Base-by-base conservation (phyloP, 2,329 filamentous ascomycete species). In the Colletotrichum cuscutae region DNA sequence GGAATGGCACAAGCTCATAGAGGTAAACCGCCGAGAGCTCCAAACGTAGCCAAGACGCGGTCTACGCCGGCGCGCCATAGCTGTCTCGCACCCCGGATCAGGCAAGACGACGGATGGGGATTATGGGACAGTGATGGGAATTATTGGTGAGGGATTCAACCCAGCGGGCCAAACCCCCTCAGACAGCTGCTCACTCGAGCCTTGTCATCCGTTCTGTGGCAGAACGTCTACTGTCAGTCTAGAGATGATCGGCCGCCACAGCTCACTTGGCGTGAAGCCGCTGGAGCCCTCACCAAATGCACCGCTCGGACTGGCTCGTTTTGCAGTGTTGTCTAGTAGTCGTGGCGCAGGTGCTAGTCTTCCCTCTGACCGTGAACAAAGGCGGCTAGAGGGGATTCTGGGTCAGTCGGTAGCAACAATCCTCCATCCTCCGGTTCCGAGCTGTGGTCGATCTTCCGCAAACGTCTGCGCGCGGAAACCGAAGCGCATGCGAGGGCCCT, bases 1-100 rank as follows among this genome's bases (percentile, higher is more conserved):
- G 59, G 8, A 69, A 35, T 35, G 42, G 42, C 15, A 37, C 12
- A 30, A 42, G 24, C 22, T 53, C 30, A 35, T 42, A n/a, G 30
- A 53, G 32, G 19, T 46, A 42, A 37, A 2, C 35, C 22, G 37
- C 46, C 32, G 54, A 42, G 28, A 57, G 32, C 66, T 42, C 35
- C 28, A 56, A 42, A 62, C 54, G 37, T 26, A 52, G 56, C 26
- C 66, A 68, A 59, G 69, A 46, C 32, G 28, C 28, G n/a, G 61
- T 54, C 65, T 32, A 22, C 24, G 69, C 37, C 53, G 24, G 30
- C 52, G 26, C 12, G 26, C 32, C 24, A 26, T 42, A n/a, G 11
- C n/a, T 69, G 56, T 70, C 60, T 65, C 32, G 60, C 60, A 65
- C 32, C 22, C 71, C 71, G 66, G 71, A 72, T 72, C 35, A 35